Evolutionary conservation across 202 grass and related monocot genomes (phyloP).

Genomic region (Alloteropsis angusta): DNA sequence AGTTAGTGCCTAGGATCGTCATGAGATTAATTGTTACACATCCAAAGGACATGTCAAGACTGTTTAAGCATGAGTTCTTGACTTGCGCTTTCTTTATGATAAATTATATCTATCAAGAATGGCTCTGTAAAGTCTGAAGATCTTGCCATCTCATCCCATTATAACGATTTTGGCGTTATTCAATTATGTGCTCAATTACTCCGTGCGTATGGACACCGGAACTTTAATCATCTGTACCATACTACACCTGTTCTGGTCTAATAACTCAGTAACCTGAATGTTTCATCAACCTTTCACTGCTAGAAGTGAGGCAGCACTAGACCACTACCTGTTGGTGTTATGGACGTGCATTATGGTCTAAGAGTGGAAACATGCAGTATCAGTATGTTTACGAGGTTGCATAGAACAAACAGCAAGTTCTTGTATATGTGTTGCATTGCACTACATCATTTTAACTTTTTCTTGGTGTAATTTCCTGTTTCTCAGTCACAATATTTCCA

Average conservation of each 20-base stretch:
- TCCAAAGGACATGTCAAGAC: neutral
- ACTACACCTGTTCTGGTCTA: neutral
- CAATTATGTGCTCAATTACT: neutral
- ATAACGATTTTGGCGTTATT: neutral
- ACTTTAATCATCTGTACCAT: neutral
- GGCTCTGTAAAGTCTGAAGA: neutral
- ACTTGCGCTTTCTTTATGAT: neutral
- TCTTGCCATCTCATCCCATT: neutral
- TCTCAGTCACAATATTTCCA: neutral
- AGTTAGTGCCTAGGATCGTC: neutral
- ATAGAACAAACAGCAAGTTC: neutral
- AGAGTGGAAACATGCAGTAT: neutral
- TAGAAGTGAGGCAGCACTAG: neutral
- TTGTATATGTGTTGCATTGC: neutral
- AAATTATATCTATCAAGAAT: neutral
- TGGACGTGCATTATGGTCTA: neutral
- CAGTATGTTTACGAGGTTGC: neutral
- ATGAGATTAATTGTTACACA: neutral
- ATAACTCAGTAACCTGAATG: neutral
- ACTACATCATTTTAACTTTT: neutral
- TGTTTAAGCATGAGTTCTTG: neutral
- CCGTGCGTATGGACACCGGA: neutral
- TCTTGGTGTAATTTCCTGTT: neutral
- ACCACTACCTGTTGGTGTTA: neutral
- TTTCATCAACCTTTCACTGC: neutral